Evolutionary conservation across 169 alveolate genomes (phyloP), one percentile per base, ranked within the genome.

Genomic region (Babesia ovis): DNA sequence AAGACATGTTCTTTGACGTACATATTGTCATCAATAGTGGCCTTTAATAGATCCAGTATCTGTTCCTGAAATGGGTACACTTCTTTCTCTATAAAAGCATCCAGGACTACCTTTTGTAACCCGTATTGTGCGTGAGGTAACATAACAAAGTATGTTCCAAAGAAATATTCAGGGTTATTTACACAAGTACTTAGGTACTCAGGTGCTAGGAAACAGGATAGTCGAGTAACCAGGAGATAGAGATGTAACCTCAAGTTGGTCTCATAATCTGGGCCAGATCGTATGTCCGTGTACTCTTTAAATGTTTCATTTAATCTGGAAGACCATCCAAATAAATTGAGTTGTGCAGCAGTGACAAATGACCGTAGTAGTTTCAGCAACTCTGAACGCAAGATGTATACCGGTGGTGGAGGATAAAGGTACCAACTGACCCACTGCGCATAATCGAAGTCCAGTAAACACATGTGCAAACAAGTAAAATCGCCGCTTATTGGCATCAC

Each of bases 381-480:
- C 39, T 50, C 48, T 14, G 67, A 12, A 22, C 86, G 72, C 74
- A 79, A 60, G 43, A 35, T 0, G 31, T 79, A 68, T 2, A 79
- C 43, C 14, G 82, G 86, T 25, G 86, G 86, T 2, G 83, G 82
- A 11, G 86, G 85, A 25, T 69, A 69, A 45, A 79, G 56, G 20
- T 68, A 79, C 76, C 23, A 50, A 9, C 34, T 11, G 4, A 79
- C 31, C 68, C 72, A 59, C 39, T 60, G 60, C 68, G 27, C 8
- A 55, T 79, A 79, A 32, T 62, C 76, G 43, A 69, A 35, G 6
- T 35, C 46, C 12, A 64, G 14, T 6, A 64, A 61, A 14, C 62
- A 64, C 35, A 50, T 18, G 23, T 55, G 50, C n/a, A 37, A 20
- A 45, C 76, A 59, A 41, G 57, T 41, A 32, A 68, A 60, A 5